Conservation (phyloP, 1,284 basidiomycete species). For the Marasmius fiardii region DNA sequence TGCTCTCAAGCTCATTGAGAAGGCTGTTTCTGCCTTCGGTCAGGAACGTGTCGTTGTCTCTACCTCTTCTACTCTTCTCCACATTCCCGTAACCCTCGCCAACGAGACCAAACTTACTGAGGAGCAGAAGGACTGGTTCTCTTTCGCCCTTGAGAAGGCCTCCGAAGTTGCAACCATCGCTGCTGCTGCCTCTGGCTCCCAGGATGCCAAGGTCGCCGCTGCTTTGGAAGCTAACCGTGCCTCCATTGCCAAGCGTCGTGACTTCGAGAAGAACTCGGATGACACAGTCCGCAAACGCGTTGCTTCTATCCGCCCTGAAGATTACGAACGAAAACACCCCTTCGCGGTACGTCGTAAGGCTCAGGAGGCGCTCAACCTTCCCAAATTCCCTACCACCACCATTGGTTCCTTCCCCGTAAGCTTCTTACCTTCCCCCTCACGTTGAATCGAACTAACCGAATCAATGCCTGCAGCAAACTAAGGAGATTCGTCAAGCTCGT, state of each 20-base stretch:
- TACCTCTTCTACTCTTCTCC: constrained; percentile 96
- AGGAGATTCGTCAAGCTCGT: constrained; percentile 97
- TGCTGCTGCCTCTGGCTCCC: constrained; percentile 77
- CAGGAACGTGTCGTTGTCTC: constrained; percentile 89
- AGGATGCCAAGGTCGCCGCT: constrained; percentile 65
- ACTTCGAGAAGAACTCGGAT: constrained; percentile 95
- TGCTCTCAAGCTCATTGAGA: constrained; percentile 82
- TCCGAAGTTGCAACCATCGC: constrained; percentile 90
- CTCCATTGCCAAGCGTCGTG: constrained; percentile 94
- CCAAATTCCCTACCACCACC: constrained; percentile 98
- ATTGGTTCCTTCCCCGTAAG: constrained; percentile 95
- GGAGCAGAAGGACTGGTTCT: constrained; percentile 98
- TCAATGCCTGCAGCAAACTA: constrained; percentile 74
- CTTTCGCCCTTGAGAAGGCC: constrained; percentile 97
- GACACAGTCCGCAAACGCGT: constrained; percentile 96
- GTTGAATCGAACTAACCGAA: constrained; percentile 11
- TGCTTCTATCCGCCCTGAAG: constrained; percentile 84
- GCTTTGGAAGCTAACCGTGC: constrained; percentile 86
- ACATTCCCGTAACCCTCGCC: constrained; percentile 95
- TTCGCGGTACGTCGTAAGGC: constrained; percentile 88
- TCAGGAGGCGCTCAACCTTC: constrained; percentile 84
- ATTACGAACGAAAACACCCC: constrained; percentile 88
- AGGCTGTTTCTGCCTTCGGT: constrained; percentile 81
- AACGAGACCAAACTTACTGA: constrained; percentile 90
- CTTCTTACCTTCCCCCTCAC: constrained; percentile 11